phyloP scores from a whole-genome alignment of 106 monocot genomes.

The Amphibolis antarctica region DNA sequence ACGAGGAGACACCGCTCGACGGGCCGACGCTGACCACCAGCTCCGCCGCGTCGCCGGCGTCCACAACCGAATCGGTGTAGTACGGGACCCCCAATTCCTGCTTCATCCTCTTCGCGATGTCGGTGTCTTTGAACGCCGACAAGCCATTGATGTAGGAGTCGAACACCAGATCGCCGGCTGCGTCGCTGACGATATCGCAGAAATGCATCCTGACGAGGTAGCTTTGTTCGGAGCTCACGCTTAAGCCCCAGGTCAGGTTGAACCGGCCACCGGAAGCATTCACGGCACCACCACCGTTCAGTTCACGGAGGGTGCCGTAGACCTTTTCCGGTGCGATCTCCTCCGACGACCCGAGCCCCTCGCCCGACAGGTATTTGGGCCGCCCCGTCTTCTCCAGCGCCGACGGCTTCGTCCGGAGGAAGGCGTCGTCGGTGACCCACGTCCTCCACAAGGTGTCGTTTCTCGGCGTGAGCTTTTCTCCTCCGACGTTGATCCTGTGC shows the following conservation, averaged over 20 bases:
- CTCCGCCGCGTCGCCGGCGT: neutral
- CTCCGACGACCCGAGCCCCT: neutral
- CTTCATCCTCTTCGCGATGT: neutral
- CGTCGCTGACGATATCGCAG: slow-evolving; percentile 21
- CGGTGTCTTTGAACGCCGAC: slow-evolving; percentile 3
- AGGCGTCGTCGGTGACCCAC: slow-evolving; percentile 7
- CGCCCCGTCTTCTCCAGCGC: neutral
- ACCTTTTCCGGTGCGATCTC: slow-evolving; percentile 6
- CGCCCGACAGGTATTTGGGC: neutral
- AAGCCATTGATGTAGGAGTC: slow-evolving; percentile 16
- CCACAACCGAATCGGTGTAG: slow-evolving; percentile 14
- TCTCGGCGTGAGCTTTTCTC: neutral
- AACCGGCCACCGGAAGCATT: neutral
- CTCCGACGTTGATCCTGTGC: slow-evolving; percentile 10
- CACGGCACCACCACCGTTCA: slow-evolving; percentile 1
- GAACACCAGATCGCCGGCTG: slow-evolving; percentile 11
- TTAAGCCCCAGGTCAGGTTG: slow-evolving; percentile 5
- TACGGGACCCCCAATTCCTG: slow-evolving; percentile 7
- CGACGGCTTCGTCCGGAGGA: neutral
- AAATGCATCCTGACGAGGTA: slow-evolving; percentile 21
- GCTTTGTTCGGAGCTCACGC: neutral
- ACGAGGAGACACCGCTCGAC: slow-evolving; percentile 1
- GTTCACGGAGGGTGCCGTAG: neutral
- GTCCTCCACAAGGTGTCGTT: slow-evolving; percentile 12
- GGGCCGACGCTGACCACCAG: slow-evolving; percentile 19